phyloP scores from a whole-genome alignment of 2,329 filamentous ascomycete genomes.

The Ophiostoma novo-ulmi region DNA sequence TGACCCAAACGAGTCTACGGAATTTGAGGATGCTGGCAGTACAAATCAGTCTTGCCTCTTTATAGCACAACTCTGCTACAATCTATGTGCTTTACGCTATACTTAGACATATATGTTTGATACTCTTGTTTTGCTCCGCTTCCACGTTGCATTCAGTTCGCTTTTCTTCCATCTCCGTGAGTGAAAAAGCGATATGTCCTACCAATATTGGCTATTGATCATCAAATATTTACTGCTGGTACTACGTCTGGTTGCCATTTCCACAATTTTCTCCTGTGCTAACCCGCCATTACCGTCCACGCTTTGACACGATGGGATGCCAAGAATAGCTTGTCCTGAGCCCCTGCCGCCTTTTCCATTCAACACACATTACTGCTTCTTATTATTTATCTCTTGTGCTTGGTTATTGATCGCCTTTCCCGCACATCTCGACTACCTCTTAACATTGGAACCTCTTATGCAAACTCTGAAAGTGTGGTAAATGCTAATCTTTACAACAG shows the following conservation, averaged over 20 bases:
- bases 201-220: not conserved
- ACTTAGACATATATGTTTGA: not conserved
- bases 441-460: not conserved
- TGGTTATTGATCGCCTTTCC: not conserved
- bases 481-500: not conserved
- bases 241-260: not conserved
- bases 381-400: not conserved
- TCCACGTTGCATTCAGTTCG: not conserved
- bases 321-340: constrained; percentile 9
- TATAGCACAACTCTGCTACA: not conserved
- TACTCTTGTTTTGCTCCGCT: constrained; percentile 1
- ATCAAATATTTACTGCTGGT: not conserved
- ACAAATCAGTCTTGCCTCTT: not conserved
- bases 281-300: not conserved
- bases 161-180: not conserved
- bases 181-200: not conserved
- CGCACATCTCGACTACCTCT: constrained; percentile 2
- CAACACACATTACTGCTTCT: not conserved
- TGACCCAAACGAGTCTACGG: not conserved
- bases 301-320: not conserved
- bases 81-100: not conserved
- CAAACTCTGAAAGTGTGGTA: not conserved
- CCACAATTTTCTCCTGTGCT: not conserved
- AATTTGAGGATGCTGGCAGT: not conserved
- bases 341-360: not conserved